Evolutionary conservation across 2,329 filamentous ascomycete species (phyloP).

Genomic region (Huntiella abstrusa): DNA sequence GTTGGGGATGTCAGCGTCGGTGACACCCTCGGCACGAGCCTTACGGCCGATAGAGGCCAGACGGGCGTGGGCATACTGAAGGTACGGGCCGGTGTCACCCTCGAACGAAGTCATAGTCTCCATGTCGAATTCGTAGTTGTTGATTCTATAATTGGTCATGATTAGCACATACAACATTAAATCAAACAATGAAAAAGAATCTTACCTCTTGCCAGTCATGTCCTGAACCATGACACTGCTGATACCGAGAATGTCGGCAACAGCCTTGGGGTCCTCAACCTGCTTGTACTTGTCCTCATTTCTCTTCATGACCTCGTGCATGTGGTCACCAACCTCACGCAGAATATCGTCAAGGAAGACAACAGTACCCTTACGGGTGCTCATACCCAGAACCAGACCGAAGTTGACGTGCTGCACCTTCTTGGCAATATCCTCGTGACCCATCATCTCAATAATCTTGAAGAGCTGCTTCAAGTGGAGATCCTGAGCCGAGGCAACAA

Average conservation of each 20-base stretch:
- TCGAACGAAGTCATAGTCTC: constrained; percentile 69
- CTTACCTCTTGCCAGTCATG: constrained; percentile 65
- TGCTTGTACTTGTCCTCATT: constrained; percentile 83
- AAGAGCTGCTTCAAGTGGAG: constrained; percentile 56
- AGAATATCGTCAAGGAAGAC: constrained; percentile 59
- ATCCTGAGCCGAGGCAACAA: constrained; percentile 54
- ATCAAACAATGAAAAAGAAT: not conserved
- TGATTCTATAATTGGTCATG: constrained; percentile 25
- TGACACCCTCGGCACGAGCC: constrained; percentile 33
- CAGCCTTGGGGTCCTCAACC: constrained; percentile 62
- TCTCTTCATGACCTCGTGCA: constrained; percentile 93
- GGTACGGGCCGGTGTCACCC: constrained; percentile 67
- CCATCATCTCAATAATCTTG: constrained; percentile 58
- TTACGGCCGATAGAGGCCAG: constrained; percentile 45
- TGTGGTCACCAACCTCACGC: constrained; percentile 69
- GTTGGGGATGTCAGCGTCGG: constrained; percentile 35
- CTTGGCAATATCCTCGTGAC: constrained; percentile 44
- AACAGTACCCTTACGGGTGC: constrained; percentile 52
- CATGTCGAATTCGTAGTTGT: constrained; percentile 58
- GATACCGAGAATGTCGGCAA: constrained; percentile 79
- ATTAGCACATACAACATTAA: constrained; percentile 5
- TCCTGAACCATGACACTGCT: constrained; percentile 96
- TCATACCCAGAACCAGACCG: constrained; percentile 52
- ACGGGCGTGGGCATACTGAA: constrained; percentile 67
- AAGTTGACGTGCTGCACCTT: constrained; percentile 62